Conservation (phyloP, 352 stramenopile genomes). For the Phytophthora hybrid region DNA sequence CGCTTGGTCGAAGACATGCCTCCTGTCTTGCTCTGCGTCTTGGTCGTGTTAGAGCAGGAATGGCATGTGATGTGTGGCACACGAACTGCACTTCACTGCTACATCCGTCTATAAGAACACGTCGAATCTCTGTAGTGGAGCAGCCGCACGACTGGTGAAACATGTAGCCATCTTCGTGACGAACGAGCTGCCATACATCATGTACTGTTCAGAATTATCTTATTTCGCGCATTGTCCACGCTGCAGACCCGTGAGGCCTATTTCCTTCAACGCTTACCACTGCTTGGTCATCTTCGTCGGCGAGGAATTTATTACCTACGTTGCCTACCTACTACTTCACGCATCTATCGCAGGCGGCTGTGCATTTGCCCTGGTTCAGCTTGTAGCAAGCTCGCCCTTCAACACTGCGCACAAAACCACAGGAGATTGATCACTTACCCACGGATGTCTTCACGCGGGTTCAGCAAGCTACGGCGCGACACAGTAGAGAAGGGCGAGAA, state of each 20-base stretch:
- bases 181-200: constrained; percentile 2
- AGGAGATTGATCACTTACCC: constrained; percentile 35
- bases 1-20: constrained; percentile 41
- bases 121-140: too few relatives aligned
- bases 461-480: constrained; percentile 47
- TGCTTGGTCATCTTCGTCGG: constrained; percentile 3
- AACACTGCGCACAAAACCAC: not conserved
- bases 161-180: not conserved
- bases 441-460: constrained; percentile 54
- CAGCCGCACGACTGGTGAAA: constrained; percentile 10
- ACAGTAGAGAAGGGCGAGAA: constrained; percentile 41
- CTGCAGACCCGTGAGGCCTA: constrained; percentile 17
- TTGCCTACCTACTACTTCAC: constrained; percentile 9
- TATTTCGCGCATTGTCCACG: not conserved
- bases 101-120: not conserved
- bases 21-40: not conserved
- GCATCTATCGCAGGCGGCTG: constrained; percentile 7
- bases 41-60: not conserved
- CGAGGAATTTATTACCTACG: constrained; percentile 21
- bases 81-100: not conserved
- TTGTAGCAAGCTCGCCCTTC: too few relatives aligned
- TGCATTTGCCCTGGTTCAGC: not conserved
- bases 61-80: constrained; percentile 9
- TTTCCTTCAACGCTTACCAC: constrained; percentile 23
- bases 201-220: constrained; percentile 31